These are phyloP conservation scores for Xanthoceras sorbifolium DNA, from an alignment of 345 rosid species.

Conservation along the genomic window DNA sequence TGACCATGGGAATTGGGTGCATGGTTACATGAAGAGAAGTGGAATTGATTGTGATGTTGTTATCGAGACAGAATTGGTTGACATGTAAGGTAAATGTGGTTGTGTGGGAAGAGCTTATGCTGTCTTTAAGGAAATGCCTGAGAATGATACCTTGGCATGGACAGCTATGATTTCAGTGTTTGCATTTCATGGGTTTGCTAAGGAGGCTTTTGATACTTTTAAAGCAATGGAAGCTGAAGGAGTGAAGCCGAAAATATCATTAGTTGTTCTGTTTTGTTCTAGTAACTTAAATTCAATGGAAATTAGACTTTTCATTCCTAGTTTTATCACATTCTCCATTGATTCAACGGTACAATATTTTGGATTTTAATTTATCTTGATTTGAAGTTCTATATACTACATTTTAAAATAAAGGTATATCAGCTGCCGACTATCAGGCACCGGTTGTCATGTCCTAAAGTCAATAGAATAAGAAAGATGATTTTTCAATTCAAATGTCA, in stretches of 20 bases:
- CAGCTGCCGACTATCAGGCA: neutral
- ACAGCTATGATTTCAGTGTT: slow-evolving; percentile 65
- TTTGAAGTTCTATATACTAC: neutral
- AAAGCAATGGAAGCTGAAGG: slow-evolving; percentile 47
- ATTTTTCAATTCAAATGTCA: neutral
- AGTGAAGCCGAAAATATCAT: slow-evolving; percentile 57
- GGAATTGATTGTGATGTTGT: slow-evolving; percentile 53
- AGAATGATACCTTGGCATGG: slow-evolving; percentile 57
- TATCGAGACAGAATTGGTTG: slow-evolving; percentile 52
- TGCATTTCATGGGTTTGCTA: slow-evolving; percentile 53
- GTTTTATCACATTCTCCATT: neutral
- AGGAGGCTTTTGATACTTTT: slow-evolving; percentile 48
- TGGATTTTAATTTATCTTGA: neutral
- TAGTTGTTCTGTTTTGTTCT: slow-evolving; percentile 50
- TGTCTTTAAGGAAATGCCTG: slow-evolving; percentile 47
- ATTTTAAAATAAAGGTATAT: too few relatives aligned
- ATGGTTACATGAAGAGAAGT: slow-evolving; percentile 46
- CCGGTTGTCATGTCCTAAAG: neutral
- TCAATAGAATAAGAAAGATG: neutral
- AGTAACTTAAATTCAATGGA: too few relatives aligned
- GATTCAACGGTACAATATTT: neutral
- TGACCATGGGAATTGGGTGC: slow-evolving; percentile 57
- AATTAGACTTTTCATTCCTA: too few relatives aligned
- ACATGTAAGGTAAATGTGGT: slow-evolving; percentile 74
- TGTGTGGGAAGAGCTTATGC: slow-evolving; percentile 45